phyloP scores from a whole-genome alignment of 306 rosid genomes.

The Acacia melanoxylon region DNA sequence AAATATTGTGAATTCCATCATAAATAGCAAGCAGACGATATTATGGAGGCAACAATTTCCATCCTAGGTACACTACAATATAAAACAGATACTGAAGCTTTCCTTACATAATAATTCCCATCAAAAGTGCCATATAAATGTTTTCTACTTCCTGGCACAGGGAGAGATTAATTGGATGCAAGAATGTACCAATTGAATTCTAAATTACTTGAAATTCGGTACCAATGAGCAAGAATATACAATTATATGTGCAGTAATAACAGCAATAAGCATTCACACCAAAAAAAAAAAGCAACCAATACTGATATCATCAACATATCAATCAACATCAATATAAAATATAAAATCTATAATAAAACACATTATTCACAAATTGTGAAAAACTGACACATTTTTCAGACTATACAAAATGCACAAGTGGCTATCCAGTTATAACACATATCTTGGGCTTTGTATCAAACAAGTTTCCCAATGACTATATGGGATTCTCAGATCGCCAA shows the following conservation, averaged over 20 bases:
- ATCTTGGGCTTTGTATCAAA: neutral
- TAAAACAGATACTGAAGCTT: neutral
- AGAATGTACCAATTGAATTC: neutral
- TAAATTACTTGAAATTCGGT: neutral
- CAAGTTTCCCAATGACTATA: neutral
- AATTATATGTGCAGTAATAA: neutral
- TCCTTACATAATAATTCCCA: constrained; percentile 5
- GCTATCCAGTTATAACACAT: neutral
- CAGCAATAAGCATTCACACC: neutral
- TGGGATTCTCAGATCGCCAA: neutral
- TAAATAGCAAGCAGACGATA: neutral
- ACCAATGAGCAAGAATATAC: neutral
- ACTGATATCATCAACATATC: neutral
- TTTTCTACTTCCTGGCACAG: neutral
- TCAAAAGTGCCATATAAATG: neutral
- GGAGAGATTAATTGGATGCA: neutral
- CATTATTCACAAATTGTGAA: neutral
- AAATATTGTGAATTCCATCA: constrained; percentile 1
- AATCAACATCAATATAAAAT: neutral
- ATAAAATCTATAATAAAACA: neutral
- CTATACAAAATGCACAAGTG: neutral
- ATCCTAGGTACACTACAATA: neutral
- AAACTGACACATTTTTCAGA: neutral
- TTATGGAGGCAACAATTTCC: neutral
- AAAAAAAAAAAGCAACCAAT: neutral